These are phyloP conservation scores for Clonostachys rhizophaga DNA, from an alignment of 2,329 filamentous ascomycete genomes.

Conservation along the genomic window DNA sequence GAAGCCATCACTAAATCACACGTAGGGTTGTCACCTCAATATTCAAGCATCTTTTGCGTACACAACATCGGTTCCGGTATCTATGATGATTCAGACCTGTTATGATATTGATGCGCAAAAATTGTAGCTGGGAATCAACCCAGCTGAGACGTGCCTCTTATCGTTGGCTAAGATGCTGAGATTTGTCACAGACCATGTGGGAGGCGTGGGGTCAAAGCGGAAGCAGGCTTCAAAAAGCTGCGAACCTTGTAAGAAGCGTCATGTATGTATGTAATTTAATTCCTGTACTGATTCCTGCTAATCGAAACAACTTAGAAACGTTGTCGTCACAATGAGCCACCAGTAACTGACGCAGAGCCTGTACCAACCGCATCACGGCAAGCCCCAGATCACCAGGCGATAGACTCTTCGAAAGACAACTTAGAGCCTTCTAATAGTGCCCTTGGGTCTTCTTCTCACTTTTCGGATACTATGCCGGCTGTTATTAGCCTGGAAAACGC, in stretches of 20 bases:
- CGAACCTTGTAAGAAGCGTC: slow-evolving; percentile 5
- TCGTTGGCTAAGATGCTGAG: slow-evolving; percentile 6
- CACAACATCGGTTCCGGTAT: too few species aligned
- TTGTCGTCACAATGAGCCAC: not conserved
- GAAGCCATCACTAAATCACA: too few species aligned
- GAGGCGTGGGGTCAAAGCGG: slow-evolving; percentile 8
- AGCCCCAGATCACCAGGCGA: not conserved
- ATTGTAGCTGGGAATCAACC: too few species aligned
- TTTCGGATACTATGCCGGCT: not conserved
- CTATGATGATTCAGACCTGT: too few species aligned
- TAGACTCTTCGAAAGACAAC: not conserved
- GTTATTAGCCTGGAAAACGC: not conserved
- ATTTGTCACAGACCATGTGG: slow-evolving; percentile 18
- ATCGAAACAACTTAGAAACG: not conserved
- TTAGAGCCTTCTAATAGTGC: slow-evolving; percentile 3
- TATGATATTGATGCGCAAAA: too few species aligned
- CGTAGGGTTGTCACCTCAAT: too few species aligned
- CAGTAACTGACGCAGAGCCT: not conserved
- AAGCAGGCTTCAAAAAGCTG: slow-evolving; percentile 5
- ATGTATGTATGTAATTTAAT: slow-evolving; percentile 1
- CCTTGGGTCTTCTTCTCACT: slow-evolving; percentile 8
- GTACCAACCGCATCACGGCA: not conserved
- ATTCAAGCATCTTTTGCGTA: too few species aligned
- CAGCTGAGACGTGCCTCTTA: too few species aligned
- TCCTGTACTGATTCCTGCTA: not conserved